Evolutionary conservation across 768 basidiomycete genomes (phyloP).

Genomic region (Saitozyma sp.): DNA sequence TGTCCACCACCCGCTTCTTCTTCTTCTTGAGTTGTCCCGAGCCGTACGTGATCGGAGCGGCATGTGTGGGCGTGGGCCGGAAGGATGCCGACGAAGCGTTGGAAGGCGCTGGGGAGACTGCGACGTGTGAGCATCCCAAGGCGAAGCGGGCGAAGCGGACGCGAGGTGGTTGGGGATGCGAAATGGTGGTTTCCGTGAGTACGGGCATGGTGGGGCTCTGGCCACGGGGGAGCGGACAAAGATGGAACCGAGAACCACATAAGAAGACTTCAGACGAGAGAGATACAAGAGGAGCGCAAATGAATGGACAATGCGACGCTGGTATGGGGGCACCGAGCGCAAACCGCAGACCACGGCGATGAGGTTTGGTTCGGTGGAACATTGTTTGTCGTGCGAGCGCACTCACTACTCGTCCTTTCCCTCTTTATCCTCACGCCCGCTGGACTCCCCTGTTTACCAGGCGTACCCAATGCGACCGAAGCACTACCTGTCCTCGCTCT

Average conservation of each 20-base stretch:
- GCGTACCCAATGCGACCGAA: background rate
- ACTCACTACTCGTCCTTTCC: conserved; percentile 41
- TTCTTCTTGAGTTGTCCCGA: conserved; percentile 40
- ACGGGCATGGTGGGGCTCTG: too few species aligned
- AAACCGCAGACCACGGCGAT: background rate
- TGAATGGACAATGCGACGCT: too few species aligned
- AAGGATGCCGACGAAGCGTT: conserved; percentile 29
- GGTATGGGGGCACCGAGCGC: background rate
- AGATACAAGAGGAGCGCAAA: background rate
- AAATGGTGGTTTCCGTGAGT: too few species aligned
- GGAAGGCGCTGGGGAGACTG: conserved; percentile 31
- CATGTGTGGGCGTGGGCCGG: conserved; percentile 9
- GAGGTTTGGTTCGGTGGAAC: background rate
- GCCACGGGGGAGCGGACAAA: background rate
- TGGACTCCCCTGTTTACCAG: conserved; percentile 21
- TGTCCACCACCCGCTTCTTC: conserved; percentile 36
- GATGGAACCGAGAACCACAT: background rate
- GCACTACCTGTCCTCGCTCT: background rate
- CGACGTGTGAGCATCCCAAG: background rate
- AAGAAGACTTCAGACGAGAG: background rate
- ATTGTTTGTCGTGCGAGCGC: background rate
- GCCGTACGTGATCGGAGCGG: conserved; percentile 30
- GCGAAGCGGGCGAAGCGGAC: too few species aligned
- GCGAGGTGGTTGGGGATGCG: too few species aligned
- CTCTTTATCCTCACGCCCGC: conserved; percentile 37